Evolutionary conservation across 176 grass and related monocot genomes (phyloP), one percentile per base, ranked within the genome.

Genomic region (Zoysia japonica): DNA sequence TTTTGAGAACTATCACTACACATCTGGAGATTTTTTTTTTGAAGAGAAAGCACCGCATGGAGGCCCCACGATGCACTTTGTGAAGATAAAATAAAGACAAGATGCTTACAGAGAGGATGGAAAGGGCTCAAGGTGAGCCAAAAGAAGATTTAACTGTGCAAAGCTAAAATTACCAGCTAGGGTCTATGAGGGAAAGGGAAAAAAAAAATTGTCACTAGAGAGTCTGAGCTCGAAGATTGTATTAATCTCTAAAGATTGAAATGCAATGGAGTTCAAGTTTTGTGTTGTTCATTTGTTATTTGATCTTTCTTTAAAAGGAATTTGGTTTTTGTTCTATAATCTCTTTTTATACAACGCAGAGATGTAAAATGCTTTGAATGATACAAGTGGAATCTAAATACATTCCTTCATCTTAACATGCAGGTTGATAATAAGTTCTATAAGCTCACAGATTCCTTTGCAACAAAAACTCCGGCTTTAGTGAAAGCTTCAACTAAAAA

Each of bases 351-450:
- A 19, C 9, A 35, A 67, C 74, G 44, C 42, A 13, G 61, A 51
- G 50, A 65, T 63, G 63, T 62, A 78, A 79, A 68, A 47, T 68
- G 39, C 6, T 76, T 19, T 75, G 59, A 60, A 51, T 87, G 65
- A 64, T 85, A 82, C 40, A 52, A 28, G 28, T 28, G 28, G 28
- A 28, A 28, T 28, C 28, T 28, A 28, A 28, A 28, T 28, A 28
- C 28, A 28, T 75, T 79, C 20, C 42, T 69, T 64, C 66, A 45
- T 68, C 35, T 85, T 67, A 78, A 71, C 28, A 7, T 72, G 39
- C 78, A 95, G 92, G 74, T 89, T 3, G 89, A 90, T 19, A 97
- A 89, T 17, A 99, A 91, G 78, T 65, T 56, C 16, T 99, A 93
- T 88, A 94, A 68, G 54, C 69, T 99, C 51, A 85, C 86, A 71